Percentiles rank a stretch among this genome's conserved stretches.
phyloP scores from a whole-genome alignment of 768 basidiomycete genomes.

The Cyclocybe aegerita region DNA sequence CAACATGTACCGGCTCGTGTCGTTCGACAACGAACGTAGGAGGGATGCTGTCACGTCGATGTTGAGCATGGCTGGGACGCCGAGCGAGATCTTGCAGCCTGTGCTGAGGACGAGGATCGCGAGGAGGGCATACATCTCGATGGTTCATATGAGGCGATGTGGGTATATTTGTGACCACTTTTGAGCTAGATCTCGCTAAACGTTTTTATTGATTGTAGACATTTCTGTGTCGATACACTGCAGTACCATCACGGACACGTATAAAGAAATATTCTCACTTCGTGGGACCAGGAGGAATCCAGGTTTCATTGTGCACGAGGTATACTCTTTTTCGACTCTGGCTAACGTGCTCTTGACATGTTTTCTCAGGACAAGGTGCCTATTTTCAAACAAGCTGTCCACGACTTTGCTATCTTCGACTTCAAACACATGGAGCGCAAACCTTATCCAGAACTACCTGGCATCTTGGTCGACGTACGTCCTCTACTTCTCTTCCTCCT shows the following conservation, averaged over 20 bases:
- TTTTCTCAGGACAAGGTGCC: constrained; percentile 1
- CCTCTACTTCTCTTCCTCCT: background rate
- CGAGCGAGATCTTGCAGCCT: constrained; percentile 1
- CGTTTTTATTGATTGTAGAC: background rate
- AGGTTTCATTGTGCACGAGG: constrained; percentile 1
- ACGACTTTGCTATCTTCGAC: constrained; percentile 1
- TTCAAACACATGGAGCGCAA: constrained; percentile 6
- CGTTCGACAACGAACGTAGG: background rate
- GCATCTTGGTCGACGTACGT: constrained; percentile 1
- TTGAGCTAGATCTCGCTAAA: background rate
- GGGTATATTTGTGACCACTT: background rate
- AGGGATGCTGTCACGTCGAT: background rate
- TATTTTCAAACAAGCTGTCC: background rate
- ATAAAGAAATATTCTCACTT: constrained; percentile 2
- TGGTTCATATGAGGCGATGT: constrained; percentile 4
- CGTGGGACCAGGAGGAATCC: constrained; percentile 1
- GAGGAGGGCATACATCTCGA: background rate
- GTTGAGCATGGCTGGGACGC: background rate
- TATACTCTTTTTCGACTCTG: background rate
- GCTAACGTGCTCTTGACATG: background rate
- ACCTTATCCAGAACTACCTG: constrained; percentile 6
- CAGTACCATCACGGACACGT: constrained; percentile 1
- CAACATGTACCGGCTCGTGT: background rate
- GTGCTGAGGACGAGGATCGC: constrained; percentile 2
- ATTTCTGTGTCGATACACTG: constrained; percentile 5